Percentiles rank a stretch among this genome's conserved stretches.
phyloP scores from a whole-genome alignment of 768 basidiomycete genomes.

The Tulasnella sp. region DNA sequence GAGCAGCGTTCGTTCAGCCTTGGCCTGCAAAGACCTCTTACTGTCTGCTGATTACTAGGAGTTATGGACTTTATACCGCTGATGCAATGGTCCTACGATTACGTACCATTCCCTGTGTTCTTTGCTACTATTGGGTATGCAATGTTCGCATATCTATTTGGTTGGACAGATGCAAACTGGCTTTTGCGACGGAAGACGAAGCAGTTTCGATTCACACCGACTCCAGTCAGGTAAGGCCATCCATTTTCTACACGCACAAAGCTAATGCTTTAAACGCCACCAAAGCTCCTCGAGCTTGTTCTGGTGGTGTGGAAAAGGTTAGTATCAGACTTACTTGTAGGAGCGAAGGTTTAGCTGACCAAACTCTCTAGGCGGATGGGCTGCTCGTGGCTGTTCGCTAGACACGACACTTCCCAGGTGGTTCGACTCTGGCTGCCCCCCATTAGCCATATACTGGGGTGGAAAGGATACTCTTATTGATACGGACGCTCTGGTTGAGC shows the following conservation, averaged over 20 bases:
- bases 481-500: slow-evolving; percentile 34
- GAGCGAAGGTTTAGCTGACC: slow-evolving; percentile 26
- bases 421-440: slow-evolving; percentile 38
- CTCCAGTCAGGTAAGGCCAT: slow-evolving; percentile 33
- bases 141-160: slow-evolving; percentile 39
- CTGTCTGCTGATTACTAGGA: slow-evolving; percentile 17
- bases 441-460: slow-evolving; percentile 33
- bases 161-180: slow-evolving; percentile 42
- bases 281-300: slow-evolving; percentile 17
- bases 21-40: neutral
- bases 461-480: slow-evolving; percentile 35
- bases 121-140: slow-evolving; percentile 34
- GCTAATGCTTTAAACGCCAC: neutral
- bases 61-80: slow-evolving; percentile 41
- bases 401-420: slow-evolving; percentile 24
- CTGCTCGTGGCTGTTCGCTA: slow-evolving; percentile 31
- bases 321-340: slow-evolving; percentile 28
- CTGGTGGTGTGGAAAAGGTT: slow-evolving; percentile 12
- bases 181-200: slow-evolving; percentile 36
- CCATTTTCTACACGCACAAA: slow-evolving; percentile 26
- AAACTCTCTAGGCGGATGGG: slow-evolving; percentile 26
- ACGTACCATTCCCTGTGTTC: slow-evolving; percentile 29
- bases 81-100: slow-evolving; percentile 37
- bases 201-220: slow-evolving; percentile 41
- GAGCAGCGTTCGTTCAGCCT: neutral